Evolutionary conservation across 2,329 filamentous ascomycete species (phyloP).

Genomic region (Huntiella decipiens): DNA sequence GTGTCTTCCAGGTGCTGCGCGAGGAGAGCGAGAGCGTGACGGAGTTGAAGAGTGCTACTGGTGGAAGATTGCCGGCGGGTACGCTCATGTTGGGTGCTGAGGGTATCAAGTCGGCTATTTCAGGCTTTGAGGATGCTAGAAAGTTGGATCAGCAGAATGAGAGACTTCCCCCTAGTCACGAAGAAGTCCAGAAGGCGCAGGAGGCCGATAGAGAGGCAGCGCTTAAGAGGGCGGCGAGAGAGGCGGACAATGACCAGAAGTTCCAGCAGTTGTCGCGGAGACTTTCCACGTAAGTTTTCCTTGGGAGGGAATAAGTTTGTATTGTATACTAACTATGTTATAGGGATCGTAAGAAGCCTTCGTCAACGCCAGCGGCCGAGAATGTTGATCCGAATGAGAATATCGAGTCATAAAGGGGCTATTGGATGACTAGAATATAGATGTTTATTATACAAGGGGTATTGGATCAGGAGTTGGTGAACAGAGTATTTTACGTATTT

Average conservation of each 20-base stretch:
- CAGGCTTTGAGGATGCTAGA: constrained; percentile 84
- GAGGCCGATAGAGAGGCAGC: constrained; percentile 68
- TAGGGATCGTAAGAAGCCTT: constrained; percentile 10
- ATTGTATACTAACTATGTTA: neutral
- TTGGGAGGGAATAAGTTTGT: neutral
- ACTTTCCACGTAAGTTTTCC: constrained; percentile 81
- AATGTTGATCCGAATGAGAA: neutral
- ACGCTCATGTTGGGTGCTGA: constrained; percentile 96
- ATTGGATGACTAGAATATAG: neutral
- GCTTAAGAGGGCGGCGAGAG: constrained; percentile 64
- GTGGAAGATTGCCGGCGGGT: constrained; percentile 77
- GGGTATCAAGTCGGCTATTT: constrained; percentile 96
- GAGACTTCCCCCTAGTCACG: constrained; percentile 73
- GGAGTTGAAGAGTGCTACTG: constrained; percentile 90
- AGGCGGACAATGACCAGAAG: constrained; percentile 82
- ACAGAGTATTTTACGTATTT: neutral
- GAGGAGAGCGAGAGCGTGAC: constrained; percentile 95
- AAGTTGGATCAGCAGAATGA: constrained; percentile 98
- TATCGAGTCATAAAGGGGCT: neutral
- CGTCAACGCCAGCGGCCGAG: constrained; percentile 3
- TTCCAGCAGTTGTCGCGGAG: constrained; percentile 73
- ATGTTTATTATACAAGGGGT: neutral
- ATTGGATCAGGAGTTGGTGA: neutral
- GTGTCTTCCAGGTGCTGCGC: constrained; percentile 93
- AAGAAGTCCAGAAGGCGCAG: constrained; percentile 71